phyloP scores from a whole-genome alignment of 2,329 filamentous ascomycete species.

The Colletotrichum theobromicola region DNA sequence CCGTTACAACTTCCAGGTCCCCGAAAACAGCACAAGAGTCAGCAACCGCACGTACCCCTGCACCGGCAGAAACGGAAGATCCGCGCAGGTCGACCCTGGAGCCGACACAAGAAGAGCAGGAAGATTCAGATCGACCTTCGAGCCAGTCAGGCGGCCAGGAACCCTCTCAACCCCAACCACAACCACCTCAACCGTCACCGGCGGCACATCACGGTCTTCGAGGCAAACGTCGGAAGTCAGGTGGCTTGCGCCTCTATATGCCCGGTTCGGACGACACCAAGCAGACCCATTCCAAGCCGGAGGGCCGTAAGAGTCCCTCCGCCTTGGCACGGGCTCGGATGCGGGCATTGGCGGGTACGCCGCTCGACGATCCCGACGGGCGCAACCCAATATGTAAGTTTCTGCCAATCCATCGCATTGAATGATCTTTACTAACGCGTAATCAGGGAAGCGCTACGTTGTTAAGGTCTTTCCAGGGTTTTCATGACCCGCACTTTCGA shows the following conservation, averaged over 20 bases:
- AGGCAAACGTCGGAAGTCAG: conserved; percentile 5
- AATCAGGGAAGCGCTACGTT: conserved; percentile 43
- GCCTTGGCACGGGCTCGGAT: conserved; percentile 49
- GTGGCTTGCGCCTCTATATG: conserved; percentile 9
- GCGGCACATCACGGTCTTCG: neutral
- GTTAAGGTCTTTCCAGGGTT: conserved; percentile 50
- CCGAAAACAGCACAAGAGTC: neutral
- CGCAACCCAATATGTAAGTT: conserved; percentile 44
- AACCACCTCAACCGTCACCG: neutral
- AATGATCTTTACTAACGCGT: neutral
- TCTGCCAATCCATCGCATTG: neutral
- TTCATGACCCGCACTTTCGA: conserved; percentile 6
- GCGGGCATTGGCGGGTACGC: conserved; percentile 47
- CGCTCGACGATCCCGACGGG: conserved; percentile 47
- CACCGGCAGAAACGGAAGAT: neutral
- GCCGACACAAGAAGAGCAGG: conserved; percentile 18
- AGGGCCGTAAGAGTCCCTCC: conserved; percentile 45
- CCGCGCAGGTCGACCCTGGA: conserved; percentile 10
- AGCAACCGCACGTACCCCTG: neutral
- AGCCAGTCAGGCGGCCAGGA: neutral
- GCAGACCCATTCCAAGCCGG: conserved; percentile 6
- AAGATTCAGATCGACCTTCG: conserved; percentile 11
- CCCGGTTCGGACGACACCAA: neutral
- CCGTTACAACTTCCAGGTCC: conserved; percentile 7
- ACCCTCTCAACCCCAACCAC: neutral